phyloP scores from a whole-genome alignment of 176 grass and related monocot species.

The Otatea glauca region DNA sequence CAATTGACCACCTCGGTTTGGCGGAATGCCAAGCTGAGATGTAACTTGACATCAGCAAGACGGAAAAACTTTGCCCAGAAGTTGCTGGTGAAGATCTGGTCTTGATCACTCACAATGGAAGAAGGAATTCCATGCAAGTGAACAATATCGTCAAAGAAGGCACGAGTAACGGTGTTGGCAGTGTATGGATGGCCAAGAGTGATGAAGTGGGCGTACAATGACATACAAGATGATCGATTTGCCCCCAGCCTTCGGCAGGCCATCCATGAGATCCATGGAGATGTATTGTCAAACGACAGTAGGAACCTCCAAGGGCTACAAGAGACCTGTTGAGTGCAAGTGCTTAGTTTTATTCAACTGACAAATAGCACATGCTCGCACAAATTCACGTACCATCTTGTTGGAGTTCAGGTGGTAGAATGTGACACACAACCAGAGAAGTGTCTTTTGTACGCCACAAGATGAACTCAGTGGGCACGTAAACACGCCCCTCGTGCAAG shows the following conservation, averaged over 20 bases:
- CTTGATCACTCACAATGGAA: background rate
- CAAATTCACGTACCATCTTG: no score
- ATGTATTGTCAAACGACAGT: background rate
- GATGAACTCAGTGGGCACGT: no score
- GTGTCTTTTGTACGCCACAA: no score
- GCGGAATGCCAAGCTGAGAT: no score
- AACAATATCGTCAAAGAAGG: background rate
- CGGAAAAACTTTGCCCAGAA: background rate
- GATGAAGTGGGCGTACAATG: background rate
- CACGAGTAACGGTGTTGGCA: fast-evolving
- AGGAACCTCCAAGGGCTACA: no score
- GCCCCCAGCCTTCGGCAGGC: fast-evolving
- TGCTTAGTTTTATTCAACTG: no score
- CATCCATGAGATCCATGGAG: background rate
- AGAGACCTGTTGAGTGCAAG: no score
- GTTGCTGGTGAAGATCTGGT: background rate
- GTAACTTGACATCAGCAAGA: no score
- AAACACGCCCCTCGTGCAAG: no score
- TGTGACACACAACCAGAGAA: no score
- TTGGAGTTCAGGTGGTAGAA: no score
- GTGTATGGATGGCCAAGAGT: background rate
- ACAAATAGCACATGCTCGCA: fast-evolving
- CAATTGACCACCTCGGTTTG: no score
- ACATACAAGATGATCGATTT: background rate
- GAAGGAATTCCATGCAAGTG: background rate